Evolutionary conservation across 139 green algal species (phyloP).

Genomic region (Pseudopediastrum boryanum): DNA sequence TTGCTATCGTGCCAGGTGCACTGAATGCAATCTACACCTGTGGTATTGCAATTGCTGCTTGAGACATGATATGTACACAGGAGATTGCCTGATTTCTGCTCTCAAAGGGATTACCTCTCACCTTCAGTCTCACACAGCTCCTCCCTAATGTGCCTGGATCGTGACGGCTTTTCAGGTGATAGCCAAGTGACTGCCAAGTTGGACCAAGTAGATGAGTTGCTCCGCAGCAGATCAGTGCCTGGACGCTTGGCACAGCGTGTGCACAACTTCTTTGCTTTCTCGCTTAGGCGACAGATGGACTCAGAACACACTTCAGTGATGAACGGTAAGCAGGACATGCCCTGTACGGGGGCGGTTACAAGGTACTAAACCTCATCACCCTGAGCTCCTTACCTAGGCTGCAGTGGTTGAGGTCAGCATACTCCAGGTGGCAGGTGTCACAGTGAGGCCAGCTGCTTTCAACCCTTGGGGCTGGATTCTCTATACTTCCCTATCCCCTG

Average conservation of each 20-base stretch:
- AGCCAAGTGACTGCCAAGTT: background rate
- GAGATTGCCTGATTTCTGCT: background rate
- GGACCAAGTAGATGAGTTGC: conserved; percentile 27
- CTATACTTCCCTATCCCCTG: background rate
- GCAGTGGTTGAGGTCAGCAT: background rate
- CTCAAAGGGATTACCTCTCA: background rate
- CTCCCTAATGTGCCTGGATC: background rate
- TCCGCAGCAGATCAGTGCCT: background rate
- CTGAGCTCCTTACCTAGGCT: background rate
- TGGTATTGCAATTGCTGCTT: background rate
- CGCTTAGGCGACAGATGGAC: background rate
- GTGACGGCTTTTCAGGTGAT: background rate
- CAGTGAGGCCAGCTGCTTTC: background rate
- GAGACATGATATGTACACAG: background rate
- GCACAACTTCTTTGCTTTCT: conserved; percentile 5
- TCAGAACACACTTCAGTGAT: conserved; percentile 20
- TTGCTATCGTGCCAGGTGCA: background rate
- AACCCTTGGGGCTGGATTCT: background rate
- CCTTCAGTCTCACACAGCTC: background rate
- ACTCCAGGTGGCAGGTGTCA: background rate
- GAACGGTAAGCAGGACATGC: background rate
- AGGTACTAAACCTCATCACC: background rate
- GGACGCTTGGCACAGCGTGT: background rate
- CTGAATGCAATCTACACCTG: background rate
- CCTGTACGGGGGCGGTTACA: background rate